phyloP scores from a whole-genome alignment of 148 eudicot genomes.

The Spergularia marina region DNA sequence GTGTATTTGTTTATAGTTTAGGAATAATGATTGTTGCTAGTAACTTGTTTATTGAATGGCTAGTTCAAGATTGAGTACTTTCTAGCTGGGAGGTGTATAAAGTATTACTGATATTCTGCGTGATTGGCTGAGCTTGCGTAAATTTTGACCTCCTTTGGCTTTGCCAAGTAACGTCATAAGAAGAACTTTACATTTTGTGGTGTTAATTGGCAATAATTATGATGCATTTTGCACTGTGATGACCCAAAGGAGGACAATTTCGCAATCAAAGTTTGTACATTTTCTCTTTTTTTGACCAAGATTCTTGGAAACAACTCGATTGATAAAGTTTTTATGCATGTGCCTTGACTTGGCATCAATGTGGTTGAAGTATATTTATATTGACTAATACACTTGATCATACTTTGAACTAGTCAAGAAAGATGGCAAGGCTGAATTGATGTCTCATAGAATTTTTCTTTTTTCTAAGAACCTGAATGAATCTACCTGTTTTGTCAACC shows the following conservation, averaged over 20 bases:
- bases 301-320: constrained; percentile 1
- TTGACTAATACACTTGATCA: background rate
- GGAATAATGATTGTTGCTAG: background rate
- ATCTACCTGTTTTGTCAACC: background rate
- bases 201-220: background rate
- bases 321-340: constrained; percentile 3
- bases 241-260: background rate
- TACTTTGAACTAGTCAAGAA: constrained; percentile 18
- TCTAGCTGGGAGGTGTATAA: background rate
- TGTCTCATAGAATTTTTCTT: background rate
- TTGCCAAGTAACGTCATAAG: background rate
- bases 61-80: background rate
- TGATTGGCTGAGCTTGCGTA: background rate
- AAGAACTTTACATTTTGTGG: too few species aligned
- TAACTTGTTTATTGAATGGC: constrained; percentile 1
- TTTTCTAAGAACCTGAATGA: background rate
- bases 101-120: background rate
- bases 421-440: constrained; percentile 1
- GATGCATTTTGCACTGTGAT: background rate
- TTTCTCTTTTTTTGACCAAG: background rate
- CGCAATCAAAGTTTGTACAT: background rate
- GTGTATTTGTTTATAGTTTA: background rate
- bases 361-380: background rate
- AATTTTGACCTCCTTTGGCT: constrained; percentile 2
- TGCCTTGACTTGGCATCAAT: constrained; percentile 9